Base-by-base conservation (phyloP, 768 basidiomycete species). In the Cyclocybe cylindracea region DNA sequence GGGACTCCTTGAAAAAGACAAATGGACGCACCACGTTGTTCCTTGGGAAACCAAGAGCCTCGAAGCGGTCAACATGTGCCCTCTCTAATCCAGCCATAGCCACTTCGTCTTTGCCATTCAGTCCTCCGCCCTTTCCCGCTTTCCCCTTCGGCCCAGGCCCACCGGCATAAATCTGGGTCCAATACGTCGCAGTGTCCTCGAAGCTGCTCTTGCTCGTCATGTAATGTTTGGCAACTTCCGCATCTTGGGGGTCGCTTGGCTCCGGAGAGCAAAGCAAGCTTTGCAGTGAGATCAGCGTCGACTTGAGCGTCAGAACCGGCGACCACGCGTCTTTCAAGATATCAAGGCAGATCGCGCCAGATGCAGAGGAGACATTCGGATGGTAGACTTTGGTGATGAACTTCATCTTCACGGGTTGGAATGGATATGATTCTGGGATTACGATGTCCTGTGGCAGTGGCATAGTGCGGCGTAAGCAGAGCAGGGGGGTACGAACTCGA, bases 341-440 rank as follows among this genome's bases (percentile, higher is more conserved):
- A 71, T 94, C 92, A 50, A 94, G 84, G 70, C 94, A 98, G 72
- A 98, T 98, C 40, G 92, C 94, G 44, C 95, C 95, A 2, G 91
- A 93, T 33, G 88, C 90, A 18, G 92, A 95, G 14, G 94, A 96
- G 37, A 98, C 79, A 64, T 98, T 98, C 3, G 95, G 95, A 67
- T 98, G 94, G 66, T 94, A 97, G 29, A 96, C 89, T 69, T 94
- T 94, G 35, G 95, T 98, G 55, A 96, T 85, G 72, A 98, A 98
- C 68, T 94, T 95, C 93, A 98, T 97, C 79, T 98, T 97, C 48
- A 95, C 88, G 0, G 96, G 94, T 65, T 94, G 89, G 68, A 94
- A 92, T 13, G 90, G 91, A 65, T 93, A 93, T 44, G 91, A 84
- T 39, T 94, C 91, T 7, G 94, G 94, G 60, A 98, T 92, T 14